Evolutionary conservation across 2,329 filamentous ascomycete genomes (phyloP), one percentile per base, ranked within the genome.

Genomic region (Monilinia aucupariae): DNA sequence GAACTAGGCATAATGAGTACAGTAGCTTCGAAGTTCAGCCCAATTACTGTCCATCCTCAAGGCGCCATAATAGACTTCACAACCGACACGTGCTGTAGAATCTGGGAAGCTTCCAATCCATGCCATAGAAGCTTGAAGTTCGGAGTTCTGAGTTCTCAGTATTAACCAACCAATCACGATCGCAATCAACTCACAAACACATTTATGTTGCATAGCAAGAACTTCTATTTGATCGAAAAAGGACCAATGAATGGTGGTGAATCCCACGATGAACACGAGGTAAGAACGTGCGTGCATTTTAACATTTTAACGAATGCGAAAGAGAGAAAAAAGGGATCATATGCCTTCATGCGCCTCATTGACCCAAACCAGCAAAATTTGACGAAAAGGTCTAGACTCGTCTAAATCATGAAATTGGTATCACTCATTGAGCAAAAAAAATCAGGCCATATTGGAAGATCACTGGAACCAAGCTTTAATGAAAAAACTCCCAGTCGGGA

Each of bases 391-490:
- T 61, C 58, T 61, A 61, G 58, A 61, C 48, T 53, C 37, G 25
- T 41, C 58, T 43, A 61, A 60, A 53, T 52, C 47, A 60, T 52
- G 45, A 52, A 56, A 56, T 56, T 47, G n/a, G 54, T 56, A 56
- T 47, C n/a, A 45, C 54, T 45, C 8, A 34, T 56, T 30, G 20
- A 10, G 47, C 13, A 30, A 34, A 53, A 53, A 25, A 60, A 61
- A 61, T 61, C 58, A 61, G 58, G 58, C 58, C 58, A 61, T 30
- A 20, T 53, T 53, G 58, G 58, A 54, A 41, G 52, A 54, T 54
- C 52, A 54, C 10, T 54, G 15, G 51, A 39, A 41, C 34, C 32
- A 54, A 15, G 25, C n/a, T 56, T 43, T 20, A 41, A 41, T n/a
- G 17, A 43, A 22, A 41, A 22, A 30, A 47, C 27, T 12, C 50